Conservation (phyloP, 169 alveolate species). For the Cyclospora cayetanensis region DNA sequence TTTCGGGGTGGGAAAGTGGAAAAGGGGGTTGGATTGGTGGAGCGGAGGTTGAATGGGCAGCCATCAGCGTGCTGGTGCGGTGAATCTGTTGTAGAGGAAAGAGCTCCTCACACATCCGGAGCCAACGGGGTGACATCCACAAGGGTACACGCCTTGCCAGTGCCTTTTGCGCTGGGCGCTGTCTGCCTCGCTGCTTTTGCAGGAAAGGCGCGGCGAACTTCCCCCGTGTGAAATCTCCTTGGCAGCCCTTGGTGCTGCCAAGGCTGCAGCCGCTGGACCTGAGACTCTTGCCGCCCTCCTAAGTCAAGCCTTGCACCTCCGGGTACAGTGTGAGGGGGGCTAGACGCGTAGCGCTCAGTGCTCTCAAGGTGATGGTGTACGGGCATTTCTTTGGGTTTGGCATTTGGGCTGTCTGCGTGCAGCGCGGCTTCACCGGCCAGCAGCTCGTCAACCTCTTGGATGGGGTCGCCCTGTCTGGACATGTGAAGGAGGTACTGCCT, state of each 20-base stretch:
- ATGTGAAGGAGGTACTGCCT: conserved; percentile 3
- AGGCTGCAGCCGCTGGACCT: conserved; percentile 33
- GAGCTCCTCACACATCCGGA: no score
- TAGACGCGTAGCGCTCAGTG: neutral
- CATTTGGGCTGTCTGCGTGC: conserved; percentile 7
- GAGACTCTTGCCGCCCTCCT: conserved; percentile 27
- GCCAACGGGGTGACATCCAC: no score
- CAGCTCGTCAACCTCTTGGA: conserved; percentile 61
- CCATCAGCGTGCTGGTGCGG: no score
- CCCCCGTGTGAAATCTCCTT: neutral
- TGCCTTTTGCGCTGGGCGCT: neutral
- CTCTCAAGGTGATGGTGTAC: neutral
- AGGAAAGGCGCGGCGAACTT: neutral
- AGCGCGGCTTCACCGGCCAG: conserved; percentile 64
- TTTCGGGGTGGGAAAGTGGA: no score
- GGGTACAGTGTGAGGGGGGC: neutral
- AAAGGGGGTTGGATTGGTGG: no score
- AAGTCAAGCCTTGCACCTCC: conserved; percentile 19
- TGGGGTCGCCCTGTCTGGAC: conserved; percentile 60
- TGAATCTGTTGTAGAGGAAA: no score
- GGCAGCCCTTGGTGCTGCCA: conserved; percentile 33
- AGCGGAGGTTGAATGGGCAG: no score
- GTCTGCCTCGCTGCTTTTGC: neutral
- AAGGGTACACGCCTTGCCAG: no score
- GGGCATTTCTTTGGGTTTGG: conserved; percentile 31